Percentiles rank a stretch among this genome's conserved stretches.
These are phyloP conservation scores for Delphinella strobiligena DNA, from an alignment of 2,329 filamentous ascomycete genomes.

Conservation along the genomic window DNA sequence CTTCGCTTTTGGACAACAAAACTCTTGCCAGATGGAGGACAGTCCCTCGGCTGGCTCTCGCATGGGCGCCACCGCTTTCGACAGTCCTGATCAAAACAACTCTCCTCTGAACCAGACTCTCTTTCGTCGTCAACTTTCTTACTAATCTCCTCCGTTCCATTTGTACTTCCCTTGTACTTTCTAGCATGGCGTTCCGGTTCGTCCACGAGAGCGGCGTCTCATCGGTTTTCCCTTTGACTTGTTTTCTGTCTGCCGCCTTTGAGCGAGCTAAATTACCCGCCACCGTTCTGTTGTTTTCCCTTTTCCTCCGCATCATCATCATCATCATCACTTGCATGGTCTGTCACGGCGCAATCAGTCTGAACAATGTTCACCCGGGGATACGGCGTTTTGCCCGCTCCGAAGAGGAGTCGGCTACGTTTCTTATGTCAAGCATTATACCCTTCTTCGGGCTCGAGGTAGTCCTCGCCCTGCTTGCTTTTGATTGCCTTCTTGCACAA, in stretches of 20 bases:
- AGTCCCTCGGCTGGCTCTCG: slow-evolving; percentile 42
- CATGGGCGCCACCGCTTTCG: slow-evolving; percentile 18
- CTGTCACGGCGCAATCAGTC: background rate
- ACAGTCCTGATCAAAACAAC: slow-evolving; percentile 17
- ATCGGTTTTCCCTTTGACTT: slow-evolving; percentile 10
- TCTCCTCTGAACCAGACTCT: slow-evolving; percentile 20
- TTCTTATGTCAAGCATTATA: slow-evolving; percentile 8
- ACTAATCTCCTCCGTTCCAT: slow-evolving; percentile 13
- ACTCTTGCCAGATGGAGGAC: slow-evolving; percentile 41
- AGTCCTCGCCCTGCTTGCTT: slow-evolving; percentile 7
- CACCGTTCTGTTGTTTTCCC: slow-evolving; percentile 11
- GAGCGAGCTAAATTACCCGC: too few relatives aligned
- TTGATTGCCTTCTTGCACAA: background rate
- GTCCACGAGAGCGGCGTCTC: slow-evolving; percentile 10
- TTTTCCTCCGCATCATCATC: slow-evolving; percentile 11
- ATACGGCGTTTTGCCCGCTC: background rate
- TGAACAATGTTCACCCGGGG: background rate
- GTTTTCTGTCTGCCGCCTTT: slow-evolving; percentile 10
- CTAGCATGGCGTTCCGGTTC: slow-evolving; percentile 13
- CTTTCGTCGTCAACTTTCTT: slow-evolving; percentile 23
- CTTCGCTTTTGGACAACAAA: slow-evolving; percentile 78
- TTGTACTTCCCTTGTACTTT: slow-evolving; percentile 7
- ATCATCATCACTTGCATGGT: slow-evolving; percentile 5
- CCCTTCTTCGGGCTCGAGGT: slow-evolving; percentile 9
- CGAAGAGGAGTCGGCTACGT: background rate